phyloP scores from a whole-genome alignment of 306 rosid species.

The Castanea crenata region DNA sequence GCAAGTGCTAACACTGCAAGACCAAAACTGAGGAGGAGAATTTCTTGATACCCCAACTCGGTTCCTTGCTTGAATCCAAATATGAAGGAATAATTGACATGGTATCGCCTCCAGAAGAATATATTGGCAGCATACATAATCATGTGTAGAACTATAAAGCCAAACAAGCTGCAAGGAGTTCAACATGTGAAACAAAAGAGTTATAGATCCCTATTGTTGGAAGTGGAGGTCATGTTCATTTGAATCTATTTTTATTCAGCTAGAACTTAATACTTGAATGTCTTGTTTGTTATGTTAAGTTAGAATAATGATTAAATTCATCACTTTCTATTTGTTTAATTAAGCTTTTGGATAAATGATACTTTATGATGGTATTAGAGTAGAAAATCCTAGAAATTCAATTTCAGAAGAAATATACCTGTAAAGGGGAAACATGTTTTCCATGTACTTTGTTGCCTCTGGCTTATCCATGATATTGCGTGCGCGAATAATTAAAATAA shows the following conservation, averaged over 20 bases:
- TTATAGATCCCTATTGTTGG: no score
- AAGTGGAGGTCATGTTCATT: no score
- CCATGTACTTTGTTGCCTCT: conserved; percentile 49
- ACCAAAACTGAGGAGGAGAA: conserved; percentile 47
- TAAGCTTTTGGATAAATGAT: no score
- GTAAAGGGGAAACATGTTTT: conserved; percentile 69
- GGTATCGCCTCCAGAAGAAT: conserved; percentile 56
- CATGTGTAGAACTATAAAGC: conserved; percentile 62
- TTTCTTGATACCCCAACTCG: conserved; percentile 48
- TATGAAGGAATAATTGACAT: conserved; percentile 69
- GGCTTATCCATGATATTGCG: conserved; percentile 29
- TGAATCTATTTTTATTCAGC: no score
- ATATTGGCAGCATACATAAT: conserved; percentile 66
- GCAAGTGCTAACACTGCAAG: conserved; percentile 50
- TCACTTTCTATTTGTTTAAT: no score
- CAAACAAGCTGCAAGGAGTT: conserved; percentile 58
- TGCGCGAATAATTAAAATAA: conserved; percentile 40
- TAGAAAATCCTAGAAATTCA: neutral
- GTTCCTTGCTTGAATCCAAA: conserved; percentile 74
- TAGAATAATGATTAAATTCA: no score
- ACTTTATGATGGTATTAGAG: no score
- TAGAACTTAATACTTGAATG: no score
- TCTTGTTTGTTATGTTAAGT: no score
- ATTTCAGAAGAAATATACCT: conserved; percentile 35
- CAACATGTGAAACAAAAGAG: no score